phyloP scores from a whole-genome alignment of 2,329 filamentous ascomycete species.

The Huntiella decipiens region DNA sequence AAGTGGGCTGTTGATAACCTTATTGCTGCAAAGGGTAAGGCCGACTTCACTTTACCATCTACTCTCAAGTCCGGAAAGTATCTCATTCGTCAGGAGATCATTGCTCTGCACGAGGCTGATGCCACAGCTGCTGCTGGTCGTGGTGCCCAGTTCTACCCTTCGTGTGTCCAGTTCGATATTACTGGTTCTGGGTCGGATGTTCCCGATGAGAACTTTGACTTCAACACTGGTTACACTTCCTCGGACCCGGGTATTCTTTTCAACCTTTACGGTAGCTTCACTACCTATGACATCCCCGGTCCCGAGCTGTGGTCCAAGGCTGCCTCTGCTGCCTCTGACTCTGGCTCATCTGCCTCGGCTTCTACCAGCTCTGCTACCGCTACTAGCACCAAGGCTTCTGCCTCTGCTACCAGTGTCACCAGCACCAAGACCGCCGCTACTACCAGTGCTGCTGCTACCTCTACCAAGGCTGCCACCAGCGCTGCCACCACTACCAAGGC shows the following conservation, averaged over 20 bases:
- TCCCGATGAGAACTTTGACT: constrained; percentile 20
- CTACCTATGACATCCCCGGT: constrained; percentile 18
- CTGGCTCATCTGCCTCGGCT: constrained; percentile 4
- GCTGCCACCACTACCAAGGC: not conserved
- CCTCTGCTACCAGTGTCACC: not conserved
- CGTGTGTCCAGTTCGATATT: constrained; percentile 19
- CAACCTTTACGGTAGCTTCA: constrained; percentile 24
- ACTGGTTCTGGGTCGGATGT: constrained; percentile 23
- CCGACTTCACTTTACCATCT: constrained; percentile 24
- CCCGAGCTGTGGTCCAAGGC: constrained; percentile 18
- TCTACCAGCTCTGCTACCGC: constrained; percentile 12
- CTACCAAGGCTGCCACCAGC: not conserved
- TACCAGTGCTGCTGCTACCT: not conserved
- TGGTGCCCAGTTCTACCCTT: constrained; percentile 28
- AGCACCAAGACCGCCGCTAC: not conserved
- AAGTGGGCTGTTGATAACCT: constrained; percentile 15
- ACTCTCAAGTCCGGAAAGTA: constrained; percentile 30
- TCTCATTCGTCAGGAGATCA: constrained; percentile 29
- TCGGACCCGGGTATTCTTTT: constrained; percentile 23
- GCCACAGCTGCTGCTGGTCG: constrained; percentile 16
- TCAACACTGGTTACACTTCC: constrained; percentile 20
- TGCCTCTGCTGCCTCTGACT: constrained; percentile 17
- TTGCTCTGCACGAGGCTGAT: constrained; percentile 25
- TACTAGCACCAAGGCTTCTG: constrained; percentile 8
- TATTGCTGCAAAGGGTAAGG: constrained; percentile 27